Evolutionary conservation across 306 rosid species (phyloP).

Genomic region (Casuarina equisetifolia): DNA sequence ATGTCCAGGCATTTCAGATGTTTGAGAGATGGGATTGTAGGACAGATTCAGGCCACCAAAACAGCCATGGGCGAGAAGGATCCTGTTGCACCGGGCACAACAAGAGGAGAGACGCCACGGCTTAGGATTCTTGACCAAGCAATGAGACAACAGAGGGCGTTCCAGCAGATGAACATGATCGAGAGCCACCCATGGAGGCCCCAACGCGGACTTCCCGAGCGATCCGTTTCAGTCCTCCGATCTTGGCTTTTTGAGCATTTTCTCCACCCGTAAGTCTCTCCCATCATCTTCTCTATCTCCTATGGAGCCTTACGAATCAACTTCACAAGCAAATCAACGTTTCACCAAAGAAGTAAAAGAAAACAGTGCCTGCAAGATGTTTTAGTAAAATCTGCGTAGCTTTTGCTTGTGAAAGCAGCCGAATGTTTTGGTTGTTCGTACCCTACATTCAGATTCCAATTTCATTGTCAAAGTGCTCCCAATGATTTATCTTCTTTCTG

Average conservation of each 20-base stretch:
- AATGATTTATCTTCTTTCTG: slow-evolving; percentile 34
- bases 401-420: slow-evolving; percentile 22
- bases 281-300: neutral
- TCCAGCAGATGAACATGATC: slow-evolving; percentile 88
- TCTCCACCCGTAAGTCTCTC: slow-evolving; percentile 79
- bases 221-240: slow-evolving; percentile 82
- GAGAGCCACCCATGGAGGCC: slow-evolving; percentile 98
- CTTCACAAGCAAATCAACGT: slow-evolving; percentile 51
- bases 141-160: slow-evolving; percentile 77
- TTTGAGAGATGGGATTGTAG: slow-evolving; percentile 75
- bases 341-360: slow-evolving; percentile 18
- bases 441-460: slow-evolving; percentile 64
- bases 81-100: slow-evolving; percentile 68
- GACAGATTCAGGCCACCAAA: slow-evolving; percentile 57
- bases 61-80: slow-evolving; percentile 87
- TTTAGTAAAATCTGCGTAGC: slow-evolving; percentile 13
- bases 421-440: slow-evolving; percentile 50
- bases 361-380: slow-evolving; percentile 16
- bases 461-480: slow-evolving; percentile 40
- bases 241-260: slow-evolving; percentile 99
- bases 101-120: slow-evolving; percentile 83
- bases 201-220: slow-evolving; percentile 95
- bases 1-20: slow-evolving; percentile 86
- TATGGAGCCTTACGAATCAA: slow-evolving; percentile 31
- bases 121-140: slow-evolving; percentile 78